Percentiles rank a stretch among this genome's conserved stretches.
Conservation (phyloP, 164 flowering plant species). For the Annona cherimola region DNA sequence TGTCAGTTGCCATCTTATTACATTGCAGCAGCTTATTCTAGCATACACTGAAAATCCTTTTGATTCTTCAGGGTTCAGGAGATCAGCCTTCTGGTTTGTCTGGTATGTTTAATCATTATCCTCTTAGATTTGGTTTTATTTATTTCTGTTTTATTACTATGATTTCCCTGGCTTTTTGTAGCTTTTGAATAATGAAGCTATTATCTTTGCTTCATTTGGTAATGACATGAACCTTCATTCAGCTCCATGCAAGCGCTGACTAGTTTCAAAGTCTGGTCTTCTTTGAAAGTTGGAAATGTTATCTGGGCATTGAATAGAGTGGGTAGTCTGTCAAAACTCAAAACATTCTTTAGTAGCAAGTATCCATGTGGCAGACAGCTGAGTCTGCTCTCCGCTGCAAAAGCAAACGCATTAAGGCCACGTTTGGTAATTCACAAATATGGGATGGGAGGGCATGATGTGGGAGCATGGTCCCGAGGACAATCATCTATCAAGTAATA, state of each 20-base stretch:
- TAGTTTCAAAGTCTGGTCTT: background rate
- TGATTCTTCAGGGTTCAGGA: slow-evolving; percentile 74
- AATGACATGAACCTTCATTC: background rate
- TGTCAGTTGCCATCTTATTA: background rate
- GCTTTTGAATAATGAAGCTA: background rate
- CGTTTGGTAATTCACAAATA: too few species aligned
- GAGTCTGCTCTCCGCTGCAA: background rate
- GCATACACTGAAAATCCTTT: slow-evolving; percentile 18
- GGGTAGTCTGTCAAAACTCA: background rate
- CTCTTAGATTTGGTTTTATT: background rate
- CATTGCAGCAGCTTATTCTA: background rate
- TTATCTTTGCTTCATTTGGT: background rate
- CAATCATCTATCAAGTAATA: too few species aligned
- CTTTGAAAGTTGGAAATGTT: background rate
- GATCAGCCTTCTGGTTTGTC: slow-evolving; percentile 39
- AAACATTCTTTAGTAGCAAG: background rate
- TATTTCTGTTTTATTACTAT: background rate
- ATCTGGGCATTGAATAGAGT: background rate
- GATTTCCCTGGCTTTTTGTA: background rate
- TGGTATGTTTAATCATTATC: slow-evolving; percentile 33
- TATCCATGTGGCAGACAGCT: background rate
- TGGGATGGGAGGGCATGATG: too few species aligned
- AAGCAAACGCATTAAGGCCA: background rate
- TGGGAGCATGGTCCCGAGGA: too few species aligned
- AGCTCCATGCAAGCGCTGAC: background rate